A percentile compares a stretch with the other conserved stretches of the same genome.
Evolutionary conservation across 2,329 filamentous ascomycete genomes (phyloP).

Genomic region (Aspergillus aculeatinus): DNA sequence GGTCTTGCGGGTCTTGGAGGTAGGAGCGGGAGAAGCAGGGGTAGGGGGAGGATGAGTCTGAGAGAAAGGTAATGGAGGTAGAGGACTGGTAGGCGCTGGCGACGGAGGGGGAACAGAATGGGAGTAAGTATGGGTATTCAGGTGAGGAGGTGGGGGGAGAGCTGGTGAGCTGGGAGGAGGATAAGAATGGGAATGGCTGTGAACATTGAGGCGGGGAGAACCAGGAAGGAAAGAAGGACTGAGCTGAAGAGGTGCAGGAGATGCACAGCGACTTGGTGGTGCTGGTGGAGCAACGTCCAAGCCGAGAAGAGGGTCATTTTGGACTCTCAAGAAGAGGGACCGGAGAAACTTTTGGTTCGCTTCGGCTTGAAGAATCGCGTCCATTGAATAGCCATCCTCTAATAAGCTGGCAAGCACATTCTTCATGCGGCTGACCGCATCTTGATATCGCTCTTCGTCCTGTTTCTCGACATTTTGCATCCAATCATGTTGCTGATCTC

Average conservation of each 20-base stretch:
- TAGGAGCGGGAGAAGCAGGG: background rate
- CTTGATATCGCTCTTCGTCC: slow-evolving; percentile 1
- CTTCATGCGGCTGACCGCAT: slow-evolving; percentile 5
- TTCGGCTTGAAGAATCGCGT: slow-evolving; percentile 2
- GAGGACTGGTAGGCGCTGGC: background rate
- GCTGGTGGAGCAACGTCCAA: slow-evolving; percentile 1
- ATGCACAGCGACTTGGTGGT: background rate
- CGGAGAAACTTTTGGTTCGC: slow-evolving; percentile 5
- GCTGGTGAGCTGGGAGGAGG: background rate
- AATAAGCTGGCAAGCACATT: slow-evolving; percentile 3
- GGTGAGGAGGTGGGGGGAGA: background rate
- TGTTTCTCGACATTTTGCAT: background rate
- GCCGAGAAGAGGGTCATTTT: slow-evolving; percentile 7
- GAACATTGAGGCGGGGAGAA: background rate
- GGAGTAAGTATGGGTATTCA: background rate
- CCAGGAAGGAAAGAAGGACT: background rate
- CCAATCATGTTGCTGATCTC: background rate
- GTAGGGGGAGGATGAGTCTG: background rate
- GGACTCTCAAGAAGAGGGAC: slow-evolving; percentile 2
- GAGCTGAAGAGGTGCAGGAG: background rate
- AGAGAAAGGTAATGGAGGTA: background rate
- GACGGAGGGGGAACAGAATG: background rate
- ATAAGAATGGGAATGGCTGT: background rate
- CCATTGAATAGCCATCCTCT: slow-evolving; percentile 5
- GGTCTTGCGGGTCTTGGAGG: background rate